phyloP scores from a whole-genome alignment of 805 yeast genomes.

The Yamadazyma sp. region DNA sequence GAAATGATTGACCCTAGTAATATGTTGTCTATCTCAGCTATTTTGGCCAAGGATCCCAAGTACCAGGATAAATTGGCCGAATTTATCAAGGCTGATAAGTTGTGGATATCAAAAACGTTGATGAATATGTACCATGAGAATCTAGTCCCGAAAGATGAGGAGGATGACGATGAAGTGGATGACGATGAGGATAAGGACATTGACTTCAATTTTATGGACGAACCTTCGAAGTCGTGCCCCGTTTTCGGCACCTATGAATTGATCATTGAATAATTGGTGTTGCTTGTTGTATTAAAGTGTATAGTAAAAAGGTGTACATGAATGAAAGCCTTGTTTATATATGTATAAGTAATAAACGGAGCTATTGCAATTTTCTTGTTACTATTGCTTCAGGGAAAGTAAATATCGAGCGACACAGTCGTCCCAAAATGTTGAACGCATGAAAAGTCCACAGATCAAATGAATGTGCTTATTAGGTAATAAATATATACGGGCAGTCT shows the following conservation, averaged over 20 bases:
- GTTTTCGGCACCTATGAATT: conserved; percentile 6
- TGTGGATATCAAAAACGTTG: conserved; percentile 12
- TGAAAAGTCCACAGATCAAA: no score
- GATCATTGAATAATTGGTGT: conserved; percentile 8
- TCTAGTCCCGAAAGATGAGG: conserved; percentile 11
- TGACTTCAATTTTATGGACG: conserved; percentile 8
- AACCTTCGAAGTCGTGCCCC: conserved; percentile 4
- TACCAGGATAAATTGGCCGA: conserved; percentile 7
- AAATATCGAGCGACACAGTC: no score
- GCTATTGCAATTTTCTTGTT: no score
- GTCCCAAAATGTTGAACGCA: no score
- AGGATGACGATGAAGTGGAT: conserved; percentile 1
- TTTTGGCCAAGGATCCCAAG: conserved; percentile 6
- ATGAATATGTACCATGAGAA: conserved; percentile 12
- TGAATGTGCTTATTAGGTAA: no score
- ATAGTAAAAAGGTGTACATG: no score
- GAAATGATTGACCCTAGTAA: conserved; percentile 6
- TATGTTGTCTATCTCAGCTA: conserved; percentile 10
- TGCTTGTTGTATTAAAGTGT: no score
- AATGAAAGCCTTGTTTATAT: no score
- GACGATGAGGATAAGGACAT: conserved; percentile 1
- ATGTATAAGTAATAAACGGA: no score
- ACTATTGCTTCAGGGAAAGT: no score
- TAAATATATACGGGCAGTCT: no score
- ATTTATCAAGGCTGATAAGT: conserved; percentile 10